Conservation (phyloP, 1,139 yeast species). For the Saccharomyces hybrid region DNA sequence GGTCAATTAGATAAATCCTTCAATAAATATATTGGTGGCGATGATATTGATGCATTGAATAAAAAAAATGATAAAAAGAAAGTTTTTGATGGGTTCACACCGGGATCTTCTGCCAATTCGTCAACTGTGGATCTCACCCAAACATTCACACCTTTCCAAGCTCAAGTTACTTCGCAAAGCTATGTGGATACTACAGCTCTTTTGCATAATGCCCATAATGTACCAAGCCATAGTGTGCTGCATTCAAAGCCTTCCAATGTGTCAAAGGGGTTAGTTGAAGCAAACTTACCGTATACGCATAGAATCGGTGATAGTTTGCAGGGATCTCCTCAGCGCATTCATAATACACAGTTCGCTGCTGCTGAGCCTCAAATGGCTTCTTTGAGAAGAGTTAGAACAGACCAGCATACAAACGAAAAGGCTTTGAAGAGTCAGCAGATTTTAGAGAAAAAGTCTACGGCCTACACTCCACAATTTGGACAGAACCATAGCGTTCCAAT, state of each 20-base stretch:
- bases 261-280: neutral
- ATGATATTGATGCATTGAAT: constrained; percentile 42
- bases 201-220: constrained; percentile 2
- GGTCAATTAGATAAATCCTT: constrained; percentile 75
- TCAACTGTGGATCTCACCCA: constrained; percentile 27
- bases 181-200: constrained; percentile 4
- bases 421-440: neutral
- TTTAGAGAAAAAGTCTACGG: neutral
- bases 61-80: constrained; percentile 36
- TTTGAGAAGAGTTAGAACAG: constrained; percentile 12
- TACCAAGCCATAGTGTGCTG: constrained; percentile 2
- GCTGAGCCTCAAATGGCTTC: constrained; percentile 2
- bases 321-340: constrained; percentile 13
- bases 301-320: constrained; percentile 12
- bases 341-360: neutral
- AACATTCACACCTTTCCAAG: constrained; percentile 16
- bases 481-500: neutral
- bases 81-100: constrained; percentile 68
- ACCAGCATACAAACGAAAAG: constrained; percentile 4
- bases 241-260: neutral
- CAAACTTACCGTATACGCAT: neutral
- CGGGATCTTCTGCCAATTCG: constrained; percentile 39
- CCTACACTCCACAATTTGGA: neutral
- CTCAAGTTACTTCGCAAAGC: constrained; percentile 3
- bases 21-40: constrained; percentile 81